Base-by-base conservation (phyloP, 805 yeast genomes). In the Saccharomycopsis sp. region DNA sequence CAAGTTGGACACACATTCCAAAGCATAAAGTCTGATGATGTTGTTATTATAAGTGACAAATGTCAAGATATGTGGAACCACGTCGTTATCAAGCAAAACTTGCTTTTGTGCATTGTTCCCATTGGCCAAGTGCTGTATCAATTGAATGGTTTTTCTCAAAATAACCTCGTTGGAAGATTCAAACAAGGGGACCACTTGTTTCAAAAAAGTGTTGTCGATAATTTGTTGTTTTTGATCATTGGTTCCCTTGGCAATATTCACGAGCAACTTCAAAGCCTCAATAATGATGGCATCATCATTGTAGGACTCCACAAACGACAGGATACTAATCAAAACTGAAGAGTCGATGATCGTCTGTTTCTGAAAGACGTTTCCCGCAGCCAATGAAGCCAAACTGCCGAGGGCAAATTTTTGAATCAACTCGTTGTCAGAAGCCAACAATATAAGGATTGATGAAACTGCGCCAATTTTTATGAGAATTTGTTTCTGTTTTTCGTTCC, bases 231-330 rank as follows among this genome's bases (percentile, higher is more conserved):
- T 46, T 18, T 46, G 49, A 23, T 46, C 49, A 26, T 36, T 35
- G 4, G 49, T 46, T 5, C 49, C 49, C 29, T 46, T 46, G 20
- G 49, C 49, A n/a, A 46, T 38, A 20, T 42, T 43, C 1, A 46
- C 49, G 26, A 46, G 32, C 9, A 46, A 19, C 26, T 43, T 43
- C 10, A 46, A 30, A 10, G 45, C 36, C 30, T 46, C 49, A 2
- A 36, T 32, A 16, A 46, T 22, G 17, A 46, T 34, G 5, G 49
- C 44, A 26, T 39, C 49, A 23, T 46, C 49, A 19, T 42, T 33
- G 9, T 39, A 33, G 3, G 41, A 41, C 12, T 43, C 39, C 5
- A 46, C 12, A 16, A 46, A 46, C 3, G 37, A 13, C 5, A 34
- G 16, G n/a, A 40, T 19, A n/a, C 30, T 20, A 13, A 25, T 19